Evolutionary conservation across 306 rosid species (phyloP), one percentile per base, ranked within the genome.

Genomic region (Cicer judaicum): DNA sequence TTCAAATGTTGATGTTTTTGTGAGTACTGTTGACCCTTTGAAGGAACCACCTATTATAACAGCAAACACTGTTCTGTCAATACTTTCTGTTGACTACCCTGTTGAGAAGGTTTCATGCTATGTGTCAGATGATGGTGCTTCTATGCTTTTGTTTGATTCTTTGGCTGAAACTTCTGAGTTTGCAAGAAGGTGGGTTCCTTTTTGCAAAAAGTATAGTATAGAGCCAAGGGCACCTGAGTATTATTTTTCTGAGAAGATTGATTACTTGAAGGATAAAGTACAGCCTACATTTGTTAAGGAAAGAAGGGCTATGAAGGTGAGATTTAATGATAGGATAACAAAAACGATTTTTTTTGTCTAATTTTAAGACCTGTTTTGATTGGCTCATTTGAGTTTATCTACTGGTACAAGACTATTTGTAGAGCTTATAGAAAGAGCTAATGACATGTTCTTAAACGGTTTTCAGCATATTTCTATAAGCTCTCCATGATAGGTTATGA

Each of bases 121-220:
- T 69, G 78, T 93, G 38, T 93, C 98, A 4, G 98, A 93, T 43
- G 98, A 93, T 68, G 98, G 96, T 42, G 96, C 96, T 2, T 88
- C 97, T 14, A 93, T 91, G 77, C 89, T 91, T 14, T 87, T 85
- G 46, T 93, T 93, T 55, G 98, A 93, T 82, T 83, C 92, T 2
- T 87, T 93, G 90, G 88, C 97, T 0, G 98, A 93, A 82, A 96
- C 98, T 72, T 91, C 98, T n/a, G 89, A 96, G 49, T 93, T 89
- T 53, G 98, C 98, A 0, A 89, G 93, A 72, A 81, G 91, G 61
- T 91, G 98, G 98, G 98, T 91, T 49, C 98, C 98, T 0, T 93
- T 93, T 48, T 89, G 96, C 76, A 84, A 89, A 47, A 93, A 91
- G 76, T 91, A 88, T 70, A 65, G 46, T 44, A 91, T 93, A 8